Evolutionary conservation across 75 land plant genomes (phyloP).

Genomic region (Azolla pinnata): DNA sequence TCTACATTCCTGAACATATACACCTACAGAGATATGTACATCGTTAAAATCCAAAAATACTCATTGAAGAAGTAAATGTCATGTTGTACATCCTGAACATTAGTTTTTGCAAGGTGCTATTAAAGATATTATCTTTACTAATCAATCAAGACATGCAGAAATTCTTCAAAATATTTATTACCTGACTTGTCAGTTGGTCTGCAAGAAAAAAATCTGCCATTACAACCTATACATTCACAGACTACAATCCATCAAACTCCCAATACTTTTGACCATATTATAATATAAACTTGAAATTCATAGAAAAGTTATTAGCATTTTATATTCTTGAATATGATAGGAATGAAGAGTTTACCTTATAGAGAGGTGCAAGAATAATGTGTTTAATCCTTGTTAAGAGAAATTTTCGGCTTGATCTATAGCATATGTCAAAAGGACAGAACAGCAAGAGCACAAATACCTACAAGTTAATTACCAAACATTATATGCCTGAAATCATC

Average conservation of each 20-base stretch:
- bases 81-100: too few species aligned
- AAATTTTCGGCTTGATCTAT: too few species aligned
- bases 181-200: slow-evolving; percentile 96
- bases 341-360: slow-evolving; percentile 44
- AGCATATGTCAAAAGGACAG: too few species aligned
- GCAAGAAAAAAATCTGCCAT: slow-evolving; percentile 97
- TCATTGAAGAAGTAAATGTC: neutral
- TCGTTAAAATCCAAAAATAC: neutral
- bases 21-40: slow-evolving; percentile 33
- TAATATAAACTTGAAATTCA: neutral
- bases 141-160: too few species aligned
- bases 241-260: neutral
- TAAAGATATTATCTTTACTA: too few species aligned
- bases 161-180: slow-evolving; percentile 6
- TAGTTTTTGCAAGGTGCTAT: too few species aligned
- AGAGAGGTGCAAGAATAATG: slow-evolving; percentile 69
- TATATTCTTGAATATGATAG: neutral
- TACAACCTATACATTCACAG: too few species aligned
- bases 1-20: slow-evolving; percentile 72
- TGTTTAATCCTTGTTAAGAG: slow-evolving; percentile 31
- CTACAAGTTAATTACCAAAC: too few species aligned
- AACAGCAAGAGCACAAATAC: too few species aligned
- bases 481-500: too few species aligned
- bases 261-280: neutral
- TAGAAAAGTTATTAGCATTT: neutral